Evolutionary conservation across 495 filamentous ascomycete genomes (phyloP), one percentile per base, ranked within the genome.

Genomic region (Penicillium robsamsonii): DNA sequence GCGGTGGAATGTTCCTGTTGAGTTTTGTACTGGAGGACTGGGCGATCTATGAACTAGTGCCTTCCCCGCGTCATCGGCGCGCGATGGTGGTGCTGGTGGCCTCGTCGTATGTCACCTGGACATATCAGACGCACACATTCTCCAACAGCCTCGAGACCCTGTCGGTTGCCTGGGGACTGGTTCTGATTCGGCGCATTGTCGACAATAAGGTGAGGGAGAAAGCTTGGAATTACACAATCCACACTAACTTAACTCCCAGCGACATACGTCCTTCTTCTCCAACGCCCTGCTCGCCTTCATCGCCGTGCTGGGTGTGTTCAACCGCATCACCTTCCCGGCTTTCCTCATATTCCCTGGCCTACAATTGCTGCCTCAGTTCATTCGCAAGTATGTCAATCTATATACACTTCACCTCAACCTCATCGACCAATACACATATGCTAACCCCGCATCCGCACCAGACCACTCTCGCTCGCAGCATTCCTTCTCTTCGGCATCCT

Each of bases 31-130:
- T 98, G 43, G 93, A 96, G 70, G 94, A 98, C 74, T 96, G 94
- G 92, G 94, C 93, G 12, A 81, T 97, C 50, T 85, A 96, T 76
- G 95, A 98, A 64, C 79, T 97, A 46, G 82, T 96, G 29, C 85
- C 84, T 56, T 87, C 86, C 25, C 83, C 84, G 57, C 82, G 85
- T 50, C 84, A 91, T 62, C 83, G 91, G 53, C 83, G 80, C 59
- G 75, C 83, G 37, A 89, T 90, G 18, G 76, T 94, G 38, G 77
- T 92, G 30, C 74, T 97, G 46, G 85, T 96, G 48, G 92, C 92
- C 42, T 97, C 94, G 15, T 95, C 89, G 22, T 98, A 97, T 73
- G 93, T 97, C 61, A 97, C 94, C 46, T 97, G 94, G 95, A 96
- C 95, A 41, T 96, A 89, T 76, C 94, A 98, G 75, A 96, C 90